Evolutionary conservation across 768 basidiomycete genomes (phyloP).

Genomic region (Leccinum boreale): DNA sequence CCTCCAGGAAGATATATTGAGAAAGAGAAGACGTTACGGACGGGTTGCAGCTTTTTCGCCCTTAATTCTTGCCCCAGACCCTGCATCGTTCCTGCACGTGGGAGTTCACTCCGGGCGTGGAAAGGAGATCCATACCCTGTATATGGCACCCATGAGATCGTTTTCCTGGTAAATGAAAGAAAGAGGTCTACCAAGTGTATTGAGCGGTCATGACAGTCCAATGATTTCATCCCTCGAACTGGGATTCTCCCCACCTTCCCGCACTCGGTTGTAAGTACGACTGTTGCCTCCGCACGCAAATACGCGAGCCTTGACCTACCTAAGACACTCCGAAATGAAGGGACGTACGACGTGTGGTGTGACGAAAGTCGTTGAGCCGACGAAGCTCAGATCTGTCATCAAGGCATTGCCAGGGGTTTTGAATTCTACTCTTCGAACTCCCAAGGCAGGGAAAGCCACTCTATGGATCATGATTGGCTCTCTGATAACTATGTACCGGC

Average conservation of each 20-base stretch:
- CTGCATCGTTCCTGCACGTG: conserved; percentile 10
- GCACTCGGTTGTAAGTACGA: conserved; percentile 12
- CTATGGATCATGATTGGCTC: not conserved
- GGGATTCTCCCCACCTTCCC: conserved; percentile 10
- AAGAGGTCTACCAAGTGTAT: conserved; percentile 18
- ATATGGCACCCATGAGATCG: conserved; percentile 16
- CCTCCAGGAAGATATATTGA: conserved; percentile 8
- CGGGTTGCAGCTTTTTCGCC: conserved; percentile 1
- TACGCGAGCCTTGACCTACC: conserved; percentile 9
- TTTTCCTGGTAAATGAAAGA: conserved; percentile 13
- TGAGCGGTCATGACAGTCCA: not conserved
- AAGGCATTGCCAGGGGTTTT: not conserved
- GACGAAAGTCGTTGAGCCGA: conserved; percentile 8
- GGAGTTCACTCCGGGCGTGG: conserved; percentile 9
- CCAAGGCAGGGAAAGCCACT: not conserved
- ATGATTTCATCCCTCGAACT: not conserved
- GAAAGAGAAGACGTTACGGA: conserved; percentile 7
- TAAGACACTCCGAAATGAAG: conserved; percentile 1
- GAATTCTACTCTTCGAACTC: conserved; percentile 4
- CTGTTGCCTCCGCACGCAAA: conserved; percentile 3
- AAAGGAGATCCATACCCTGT: not conserved
- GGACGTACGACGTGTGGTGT: conserved; percentile 3
- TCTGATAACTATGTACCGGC: not conserved
- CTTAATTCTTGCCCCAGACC: not conserved
- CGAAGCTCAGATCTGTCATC: conserved; percentile 8